Evolutionary conservation across 345 rosid species (phyloP).

Genomic region (Populus ilicifolia): DNA sequence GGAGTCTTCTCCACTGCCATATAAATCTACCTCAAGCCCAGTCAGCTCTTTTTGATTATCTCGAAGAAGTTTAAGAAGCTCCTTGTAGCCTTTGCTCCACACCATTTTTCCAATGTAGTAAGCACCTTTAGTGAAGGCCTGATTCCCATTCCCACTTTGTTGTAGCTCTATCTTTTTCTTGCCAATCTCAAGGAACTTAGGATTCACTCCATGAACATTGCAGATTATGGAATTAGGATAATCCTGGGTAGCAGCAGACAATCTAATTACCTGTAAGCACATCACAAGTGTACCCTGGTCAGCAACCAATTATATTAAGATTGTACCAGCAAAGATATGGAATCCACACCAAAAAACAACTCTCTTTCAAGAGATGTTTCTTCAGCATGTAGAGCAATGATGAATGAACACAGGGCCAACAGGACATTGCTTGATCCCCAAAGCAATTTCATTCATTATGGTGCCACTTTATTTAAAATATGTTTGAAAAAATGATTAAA

Average conservation of each 20-base stretch:
- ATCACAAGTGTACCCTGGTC: constrained; percentile 2
- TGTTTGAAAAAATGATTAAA: no score
- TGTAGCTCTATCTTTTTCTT: constrained; percentile 54
- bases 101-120: constrained; percentile 96
- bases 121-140: constrained; percentile 67
- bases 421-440: no score
- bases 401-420: no score
- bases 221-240: constrained; percentile 72
- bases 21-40: constrained; percentile 74
- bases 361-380: not conserved
- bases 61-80: constrained; percentile 65
- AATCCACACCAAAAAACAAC: not conserved
- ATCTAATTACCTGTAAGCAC: constrained; percentile 69
- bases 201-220: constrained; percentile 96
- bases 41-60: constrained; percentile 66
- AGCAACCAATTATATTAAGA: not conserved
- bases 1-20: constrained; percentile 86
- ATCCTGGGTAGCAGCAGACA: constrained; percentile 93
- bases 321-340: not conserved
- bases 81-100: constrained; percentile 96
- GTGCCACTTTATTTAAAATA: no score
- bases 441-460: no score
- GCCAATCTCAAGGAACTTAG: constrained; percentile 85
- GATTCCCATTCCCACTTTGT: constrained; percentile 39
- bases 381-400: not conserved